A percentile compares a stretch with the other conserved stretches of the same genome.
These are phyloP conservation scores for Pontederia paniculata DNA, from an alignment of 176 grass and related monocot genomes.

Conservation along the genomic window DNA sequence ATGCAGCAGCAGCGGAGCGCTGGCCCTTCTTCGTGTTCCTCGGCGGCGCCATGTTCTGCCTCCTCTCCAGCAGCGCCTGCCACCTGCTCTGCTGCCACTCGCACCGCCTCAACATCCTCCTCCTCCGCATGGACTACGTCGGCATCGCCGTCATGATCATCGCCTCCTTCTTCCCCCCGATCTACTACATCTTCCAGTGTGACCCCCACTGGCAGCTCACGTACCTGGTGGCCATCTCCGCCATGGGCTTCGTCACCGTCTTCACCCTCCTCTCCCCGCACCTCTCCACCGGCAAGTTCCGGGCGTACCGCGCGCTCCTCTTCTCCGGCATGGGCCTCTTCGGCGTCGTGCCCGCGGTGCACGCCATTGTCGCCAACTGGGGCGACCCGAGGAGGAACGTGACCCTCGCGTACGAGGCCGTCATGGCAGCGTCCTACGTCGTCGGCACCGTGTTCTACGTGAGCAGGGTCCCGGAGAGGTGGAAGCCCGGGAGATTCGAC, in stretches of 20 bases:
- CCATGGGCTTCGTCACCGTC: constrained; percentile 47
- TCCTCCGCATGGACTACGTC: constrained; percentile 84
- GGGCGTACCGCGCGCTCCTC: constrained; percentile 51
- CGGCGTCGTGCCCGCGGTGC: constrained; percentile 53
- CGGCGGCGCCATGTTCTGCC: constrained; percentile 64
- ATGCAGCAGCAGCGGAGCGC: constrained; percentile 34
- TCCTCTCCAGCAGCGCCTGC: constrained; percentile 54
- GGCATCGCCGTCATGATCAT: constrained; percentile 94
- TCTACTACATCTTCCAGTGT: constrained; percentile 94
- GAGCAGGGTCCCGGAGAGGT: constrained; percentile 78
- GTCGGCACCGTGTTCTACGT: constrained; percentile 63
- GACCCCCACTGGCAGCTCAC: constrained; percentile 29
- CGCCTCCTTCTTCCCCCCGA: constrained; percentile 73
- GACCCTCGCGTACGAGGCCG: constrained; percentile 49
- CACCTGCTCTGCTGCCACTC: constrained; percentile 97
- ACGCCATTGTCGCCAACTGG: constrained; percentile 62
- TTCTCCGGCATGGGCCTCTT: constrained; percentile 82
- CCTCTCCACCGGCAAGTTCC: constrained; percentile 52
- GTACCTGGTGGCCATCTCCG: constrained; percentile 63
- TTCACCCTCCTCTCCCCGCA: constrained; percentile 50
- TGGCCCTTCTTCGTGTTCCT: constrained; percentile 87
- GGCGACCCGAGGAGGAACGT: constrained; percentile 49
- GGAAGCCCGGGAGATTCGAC: constrained; percentile 66
- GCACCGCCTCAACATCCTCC: constrained; percentile 38
- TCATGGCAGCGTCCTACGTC: constrained; percentile 51